A percentile compares a stretch with the other conserved stretches of the same genome.
Evolutionary conservation across 345 rosid genomes (phyloP).

Genomic region (Dimocarpus longan): DNA sequence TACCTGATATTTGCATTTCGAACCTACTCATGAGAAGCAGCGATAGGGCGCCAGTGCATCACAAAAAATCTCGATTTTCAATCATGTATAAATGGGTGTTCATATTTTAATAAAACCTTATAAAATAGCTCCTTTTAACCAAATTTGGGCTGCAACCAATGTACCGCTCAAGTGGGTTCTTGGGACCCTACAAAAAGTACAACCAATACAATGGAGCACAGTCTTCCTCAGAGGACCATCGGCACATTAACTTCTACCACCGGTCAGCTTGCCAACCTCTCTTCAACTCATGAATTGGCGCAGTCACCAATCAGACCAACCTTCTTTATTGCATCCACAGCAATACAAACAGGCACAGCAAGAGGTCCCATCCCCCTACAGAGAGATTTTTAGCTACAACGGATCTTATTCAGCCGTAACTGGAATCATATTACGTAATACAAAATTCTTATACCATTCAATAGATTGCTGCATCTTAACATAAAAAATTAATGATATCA

Average conservation of each 20-base stretch:
- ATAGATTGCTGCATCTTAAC: no score
- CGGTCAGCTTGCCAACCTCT: slow-evolving; percentile 13
- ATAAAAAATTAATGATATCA: no score
- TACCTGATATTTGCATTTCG: no score
- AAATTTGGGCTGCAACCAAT: background rate
- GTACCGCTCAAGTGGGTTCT: background rate
- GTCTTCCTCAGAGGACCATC: background rate
- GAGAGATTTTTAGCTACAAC: background rate
- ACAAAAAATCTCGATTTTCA: background rate
- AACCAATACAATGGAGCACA: background rate
- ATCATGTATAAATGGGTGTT: background rate
- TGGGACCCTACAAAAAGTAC: background rate
- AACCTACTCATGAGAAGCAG: no score
- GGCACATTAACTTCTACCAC: slow-evolving; percentile 21
- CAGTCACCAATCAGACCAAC: slow-evolving; percentile 29
- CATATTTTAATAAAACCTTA: background rate
- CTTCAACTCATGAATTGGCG: background rate
- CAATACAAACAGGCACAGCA: background rate
- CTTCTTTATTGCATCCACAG: slow-evolving; percentile 31
- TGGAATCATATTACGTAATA: no score
- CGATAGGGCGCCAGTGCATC: background rate
- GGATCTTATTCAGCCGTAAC: no score
- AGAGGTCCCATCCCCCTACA: background rate
- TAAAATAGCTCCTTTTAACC: background rate
- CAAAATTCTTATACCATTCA: no score